Percentiles rank a stretch among this genome's conserved stretches.
Evolutionary conservation across 192 early-diverging fungal genomes (phyloP).

Genomic region (Coemansia sp.): DNA sequence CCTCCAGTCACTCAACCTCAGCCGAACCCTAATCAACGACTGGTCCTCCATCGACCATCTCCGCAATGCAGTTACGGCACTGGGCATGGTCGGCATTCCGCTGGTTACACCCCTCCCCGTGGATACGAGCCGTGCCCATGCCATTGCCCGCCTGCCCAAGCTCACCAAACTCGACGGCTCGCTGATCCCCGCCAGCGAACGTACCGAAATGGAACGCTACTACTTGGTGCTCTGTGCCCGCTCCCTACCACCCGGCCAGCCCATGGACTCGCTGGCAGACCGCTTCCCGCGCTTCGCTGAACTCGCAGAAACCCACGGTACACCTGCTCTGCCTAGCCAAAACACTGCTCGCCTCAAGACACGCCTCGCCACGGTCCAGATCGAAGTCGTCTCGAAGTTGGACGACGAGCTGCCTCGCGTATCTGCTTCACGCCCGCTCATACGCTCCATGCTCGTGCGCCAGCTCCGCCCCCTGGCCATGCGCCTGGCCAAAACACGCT

Average conservation of each 20-base stretch:
- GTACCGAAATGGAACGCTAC: conserved; percentile 44
- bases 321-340: not conserved
- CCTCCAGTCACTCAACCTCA: conserved; percentile 15
- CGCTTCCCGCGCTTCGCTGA: conserved; percentile 9
- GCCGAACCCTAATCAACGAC: conserved; percentile 1
- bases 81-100: conserved; percentile 4
- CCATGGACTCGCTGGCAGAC: not conserved
- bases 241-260: not conserved
- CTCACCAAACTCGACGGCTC: conserved; percentile 27
- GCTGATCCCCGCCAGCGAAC: conserved; percentile 9
- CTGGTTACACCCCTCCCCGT: not conserved
- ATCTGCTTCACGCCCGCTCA: conserved; percentile 1
- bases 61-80: not conserved
- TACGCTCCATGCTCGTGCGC: conserved; percentile 31
- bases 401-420: not conserved
- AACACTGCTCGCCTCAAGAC: conserved; percentile 3
- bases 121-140: not conserved
- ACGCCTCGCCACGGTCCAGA: not conserved
- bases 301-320: conserved; percentile 17
- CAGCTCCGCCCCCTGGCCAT: conserved; percentile 20
- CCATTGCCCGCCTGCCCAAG: conserved; percentile 8
- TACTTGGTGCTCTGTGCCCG: conserved; percentile 21
- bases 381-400: not conserved
- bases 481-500: conserved; percentile 14
- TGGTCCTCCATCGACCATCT: conserved; percentile 5